Conservation (phyloP, 352 stramenopile genomes). For the Blastocystis hominis region DNA sequence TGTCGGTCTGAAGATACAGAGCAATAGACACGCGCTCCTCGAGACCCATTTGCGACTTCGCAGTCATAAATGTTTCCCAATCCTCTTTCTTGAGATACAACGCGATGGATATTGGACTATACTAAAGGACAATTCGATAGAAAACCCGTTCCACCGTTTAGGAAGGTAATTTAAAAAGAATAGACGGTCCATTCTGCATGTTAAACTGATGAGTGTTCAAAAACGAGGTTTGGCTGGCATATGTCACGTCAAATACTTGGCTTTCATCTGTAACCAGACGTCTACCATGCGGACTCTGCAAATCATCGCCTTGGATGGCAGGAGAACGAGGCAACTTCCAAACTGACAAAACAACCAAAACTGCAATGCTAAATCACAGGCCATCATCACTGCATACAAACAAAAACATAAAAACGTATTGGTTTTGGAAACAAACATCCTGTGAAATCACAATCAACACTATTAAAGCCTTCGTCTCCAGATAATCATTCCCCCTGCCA, state of each 20-base stretch:
- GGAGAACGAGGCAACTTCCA: not conserved
- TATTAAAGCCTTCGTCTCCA: conserved; percentile 5
- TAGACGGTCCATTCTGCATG: not conserved
- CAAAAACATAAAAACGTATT: not conserved
- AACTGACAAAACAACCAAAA: not conserved
- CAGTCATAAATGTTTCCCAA: not conserved
- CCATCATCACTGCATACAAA: not conserved
- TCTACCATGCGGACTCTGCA: not conserved
- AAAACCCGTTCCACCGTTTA: not conserved
- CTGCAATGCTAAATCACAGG: too few relatives aligned
- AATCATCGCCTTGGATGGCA: not conserved
- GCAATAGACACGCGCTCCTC: not conserved
- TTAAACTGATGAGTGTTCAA: too few relatives aligned
- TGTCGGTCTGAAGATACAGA: not conserved
- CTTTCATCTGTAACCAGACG: not conserved
- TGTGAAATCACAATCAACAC: not conserved
- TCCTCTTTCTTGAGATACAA: not conserved
- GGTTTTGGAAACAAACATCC: not conserved
- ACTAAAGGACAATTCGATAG: too few relatives aligned
- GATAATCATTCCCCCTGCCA: conserved; percentile 26
- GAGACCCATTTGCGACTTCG: not conserved
- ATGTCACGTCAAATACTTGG: not conserved
- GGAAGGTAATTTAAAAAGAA: not conserved
- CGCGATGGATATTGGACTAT: not conserved
- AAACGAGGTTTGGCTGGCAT: not conserved